Percentiles rank a stretch among this genome's conserved stretches.
These are phyloP conservation scores for Chlorella variabilis DNA, from an alignment of 163 green algal species.

Conservation along the genomic window DNA sequence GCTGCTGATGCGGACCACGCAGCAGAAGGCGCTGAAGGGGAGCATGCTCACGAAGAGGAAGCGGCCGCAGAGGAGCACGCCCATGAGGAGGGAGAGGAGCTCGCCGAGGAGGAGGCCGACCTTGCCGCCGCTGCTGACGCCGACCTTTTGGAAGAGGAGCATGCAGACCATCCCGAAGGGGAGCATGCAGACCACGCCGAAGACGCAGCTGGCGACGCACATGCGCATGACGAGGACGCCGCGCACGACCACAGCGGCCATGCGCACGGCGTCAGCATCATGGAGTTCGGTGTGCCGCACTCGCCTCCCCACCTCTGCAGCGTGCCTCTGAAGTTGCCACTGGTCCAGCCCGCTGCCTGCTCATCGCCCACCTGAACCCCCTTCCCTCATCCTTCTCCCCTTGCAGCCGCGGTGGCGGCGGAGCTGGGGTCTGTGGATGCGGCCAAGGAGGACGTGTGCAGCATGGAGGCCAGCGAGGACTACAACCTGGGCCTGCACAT, in stretches of 20 bases:
- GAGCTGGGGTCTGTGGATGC: neutral
- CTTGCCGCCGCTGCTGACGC: too few relatives aligned
- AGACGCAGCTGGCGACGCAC: neutral
- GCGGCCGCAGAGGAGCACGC: neutral
- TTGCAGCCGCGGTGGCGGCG: neutral
- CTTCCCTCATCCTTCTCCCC: neutral
- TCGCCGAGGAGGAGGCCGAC: neutral
- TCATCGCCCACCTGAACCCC: neutral
- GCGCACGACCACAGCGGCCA: slow-evolving; percentile 11
- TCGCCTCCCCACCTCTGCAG: neutral
- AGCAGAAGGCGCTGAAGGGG: too few relatives aligned
- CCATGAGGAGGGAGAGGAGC: neutral
- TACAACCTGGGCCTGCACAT: slow-evolving; percentile 43
- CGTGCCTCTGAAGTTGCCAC: too few relatives aligned
- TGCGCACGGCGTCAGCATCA: neutral
- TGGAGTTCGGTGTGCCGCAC: slow-evolving; percentile 1
- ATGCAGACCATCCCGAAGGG: too few relatives aligned
- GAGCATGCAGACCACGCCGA: neutral
- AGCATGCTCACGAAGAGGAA: neutral
- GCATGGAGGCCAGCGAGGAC: neutral
- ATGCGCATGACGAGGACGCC: neutral
- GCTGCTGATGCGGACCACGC: too few relatives aligned
- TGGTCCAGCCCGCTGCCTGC: neutral
- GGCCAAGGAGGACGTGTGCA: slow-evolving; percentile 1
- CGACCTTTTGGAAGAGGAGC: too few relatives aligned